Evolutionary conservation across 2,329 filamentous ascomycete species (phyloP).

Genomic region (Beauveria asiatica): DNA sequence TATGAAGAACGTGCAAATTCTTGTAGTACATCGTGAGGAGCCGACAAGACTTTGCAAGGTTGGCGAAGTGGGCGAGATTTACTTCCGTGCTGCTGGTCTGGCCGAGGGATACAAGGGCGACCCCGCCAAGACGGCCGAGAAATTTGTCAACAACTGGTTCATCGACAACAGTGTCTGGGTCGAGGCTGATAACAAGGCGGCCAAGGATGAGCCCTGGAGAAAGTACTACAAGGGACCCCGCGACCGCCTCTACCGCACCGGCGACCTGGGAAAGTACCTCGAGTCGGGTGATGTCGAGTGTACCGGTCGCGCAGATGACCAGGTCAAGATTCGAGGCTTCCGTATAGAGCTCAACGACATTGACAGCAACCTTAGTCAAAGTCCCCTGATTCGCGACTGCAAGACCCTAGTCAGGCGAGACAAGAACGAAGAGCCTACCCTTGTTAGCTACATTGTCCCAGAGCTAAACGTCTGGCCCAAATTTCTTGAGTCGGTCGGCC

Average conservation of each 20-base stretch:
- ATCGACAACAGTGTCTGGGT: constrained; percentile 64
- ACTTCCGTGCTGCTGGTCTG: constrained; percentile 71
- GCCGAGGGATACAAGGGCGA: constrained; percentile 65
- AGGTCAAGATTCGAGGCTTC: constrained; percentile 95
- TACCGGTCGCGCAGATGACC: constrained; percentile 70
- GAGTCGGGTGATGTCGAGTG: constrained; percentile 63
- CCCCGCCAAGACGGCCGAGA: constrained; percentile 52
- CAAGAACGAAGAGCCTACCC: constrained; percentile 54
- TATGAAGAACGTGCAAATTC: constrained; percentile 81
- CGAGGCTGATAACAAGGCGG: constrained; percentile 49
- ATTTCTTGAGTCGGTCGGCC: constrained; percentile 50
- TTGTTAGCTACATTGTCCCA: constrained; percentile 87
- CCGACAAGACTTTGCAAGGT: constrained; percentile 62
- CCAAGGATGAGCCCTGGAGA: constrained; percentile 63
- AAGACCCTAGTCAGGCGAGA: constrained; percentile 62
- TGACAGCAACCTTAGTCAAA: constrained; percentile 68
- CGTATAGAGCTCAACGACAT: constrained; percentile 93
- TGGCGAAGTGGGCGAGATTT: constrained; percentile 79
- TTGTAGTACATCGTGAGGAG: constrained; percentile 68
- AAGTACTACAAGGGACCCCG: constrained; percentile 70
- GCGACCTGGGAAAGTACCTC: constrained; percentile 71
- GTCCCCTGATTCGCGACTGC: constrained; percentile 72
- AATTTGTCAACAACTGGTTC: constrained; percentile 84
- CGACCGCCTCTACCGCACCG: constrained; percentile 80
- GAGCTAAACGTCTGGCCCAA: constrained; percentile 60